These are phyloP conservation scores for Guillardia theta DNA, from an alignment of 78 protist genomes.

Conservation along the genomic window DNA sequence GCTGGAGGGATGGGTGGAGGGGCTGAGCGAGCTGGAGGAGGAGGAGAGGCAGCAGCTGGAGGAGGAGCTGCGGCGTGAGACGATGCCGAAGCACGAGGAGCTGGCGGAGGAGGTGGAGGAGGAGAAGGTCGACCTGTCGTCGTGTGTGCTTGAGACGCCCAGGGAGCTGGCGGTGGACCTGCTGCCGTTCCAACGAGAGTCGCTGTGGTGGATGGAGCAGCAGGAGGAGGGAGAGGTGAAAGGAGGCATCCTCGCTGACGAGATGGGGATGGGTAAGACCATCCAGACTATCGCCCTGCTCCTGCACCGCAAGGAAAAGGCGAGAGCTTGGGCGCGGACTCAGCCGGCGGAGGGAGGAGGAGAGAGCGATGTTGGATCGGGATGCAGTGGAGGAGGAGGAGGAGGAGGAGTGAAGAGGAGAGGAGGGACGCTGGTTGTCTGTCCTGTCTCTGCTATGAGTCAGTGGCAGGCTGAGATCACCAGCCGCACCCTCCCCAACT, in stretches of 20 bases:
- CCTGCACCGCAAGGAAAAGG: background rate
- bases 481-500: background rate
- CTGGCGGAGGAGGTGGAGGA: background rate
- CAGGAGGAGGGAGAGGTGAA: background rate
- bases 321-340: background rate
- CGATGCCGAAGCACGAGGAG: background rate
- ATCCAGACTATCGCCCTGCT: background rate
- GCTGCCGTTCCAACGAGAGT: background rate
- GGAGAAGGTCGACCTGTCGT: background rate
- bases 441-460: background rate
- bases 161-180: background rate
- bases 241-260: background rate
- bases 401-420: no score
- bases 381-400: no score
- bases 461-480: background rate
- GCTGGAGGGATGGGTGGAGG: background rate
- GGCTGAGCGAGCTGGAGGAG: background rate
- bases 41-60: background rate
- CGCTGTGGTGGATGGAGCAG: background rate
- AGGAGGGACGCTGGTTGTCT: background rate
- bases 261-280: conserved; percentile 22
- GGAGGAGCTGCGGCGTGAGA: background rate
- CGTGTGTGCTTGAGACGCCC: background rate
- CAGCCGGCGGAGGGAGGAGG: background rate
- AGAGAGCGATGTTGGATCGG: no score